These are phyloP conservation scores for Epichloe brachyelytri DNA, from an alignment of 2,329 filamentous ascomycete genomes.

Conservation along the genomic window DNA sequence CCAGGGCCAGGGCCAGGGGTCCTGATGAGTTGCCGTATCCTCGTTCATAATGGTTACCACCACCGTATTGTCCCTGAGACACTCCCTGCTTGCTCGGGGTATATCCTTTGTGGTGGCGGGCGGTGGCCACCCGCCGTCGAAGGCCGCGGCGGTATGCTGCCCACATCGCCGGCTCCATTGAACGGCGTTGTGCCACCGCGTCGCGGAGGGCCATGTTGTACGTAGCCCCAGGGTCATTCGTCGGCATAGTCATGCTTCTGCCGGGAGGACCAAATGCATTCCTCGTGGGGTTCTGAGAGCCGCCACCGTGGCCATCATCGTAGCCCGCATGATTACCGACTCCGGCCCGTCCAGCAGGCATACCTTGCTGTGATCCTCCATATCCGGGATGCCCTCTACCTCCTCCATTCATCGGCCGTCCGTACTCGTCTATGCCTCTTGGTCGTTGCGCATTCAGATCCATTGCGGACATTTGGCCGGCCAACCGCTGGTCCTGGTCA, in stretches of 20 bases:
- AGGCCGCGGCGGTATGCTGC: constrained; percentile 37
- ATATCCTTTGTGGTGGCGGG: constrained; percentile 39
- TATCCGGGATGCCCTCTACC: constrained; percentile 17
- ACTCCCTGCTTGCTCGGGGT: constrained; percentile 28
- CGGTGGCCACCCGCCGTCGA: constrained; percentile 41
- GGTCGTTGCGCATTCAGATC: constrained; percentile 18
- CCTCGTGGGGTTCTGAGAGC: constrained; percentile 18
- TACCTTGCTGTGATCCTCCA: constrained; percentile 13
- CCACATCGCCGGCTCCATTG: constrained; percentile 28
- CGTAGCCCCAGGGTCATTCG: constrained; percentile 30
- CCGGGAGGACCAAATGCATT: constrained; percentile 36
- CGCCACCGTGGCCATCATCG: constrained; percentile 14
- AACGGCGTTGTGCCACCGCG: constrained; percentile 34
- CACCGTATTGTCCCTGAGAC: constrained; percentile 20
- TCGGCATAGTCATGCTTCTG: constrained; percentile 51
- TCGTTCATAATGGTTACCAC: constrained; percentile 17
- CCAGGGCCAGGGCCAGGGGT: constrained; percentile 4
- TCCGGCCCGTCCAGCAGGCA: constrained; percentile 15
- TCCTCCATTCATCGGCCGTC: constrained; percentile 12
- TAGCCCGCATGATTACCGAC: constrained; percentile 15
- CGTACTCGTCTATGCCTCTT: constrained; percentile 15
- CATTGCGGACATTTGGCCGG: constrained; percentile 23
- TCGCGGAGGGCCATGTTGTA: constrained; percentile 22
- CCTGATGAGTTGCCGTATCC: constrained; percentile 18
- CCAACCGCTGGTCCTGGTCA: constrained; percentile 19